Conservation (phyloP, 1,284 basidiomycete species). For the Malassezia obtusa region DNA sequence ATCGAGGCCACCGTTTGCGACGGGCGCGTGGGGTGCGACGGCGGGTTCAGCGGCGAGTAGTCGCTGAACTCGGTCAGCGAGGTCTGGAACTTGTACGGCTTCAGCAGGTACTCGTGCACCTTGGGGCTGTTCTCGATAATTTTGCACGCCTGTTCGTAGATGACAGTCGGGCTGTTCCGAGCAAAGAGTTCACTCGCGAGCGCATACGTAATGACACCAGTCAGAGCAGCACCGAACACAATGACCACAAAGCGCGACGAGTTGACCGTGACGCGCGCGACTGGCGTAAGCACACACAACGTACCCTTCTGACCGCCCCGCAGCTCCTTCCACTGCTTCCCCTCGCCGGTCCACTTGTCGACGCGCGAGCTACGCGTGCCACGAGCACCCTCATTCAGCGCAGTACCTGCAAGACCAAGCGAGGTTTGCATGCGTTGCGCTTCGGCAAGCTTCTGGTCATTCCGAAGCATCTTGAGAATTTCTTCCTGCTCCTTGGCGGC, state of each 20-base stretch:
- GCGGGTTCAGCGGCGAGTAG: conserved; percentile 32
- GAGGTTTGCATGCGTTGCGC: not conserved
- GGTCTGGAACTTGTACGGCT: conserved; percentile 36
- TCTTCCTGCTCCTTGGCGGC: conserved; percentile 7
- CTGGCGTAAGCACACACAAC: conserved; percentile 48
- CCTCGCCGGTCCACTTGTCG: conserved; percentile 25
- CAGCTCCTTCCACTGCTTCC: conserved; percentile 65
- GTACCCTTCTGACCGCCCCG: conserved; percentile 70
- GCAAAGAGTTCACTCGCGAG: conserved; percentile 81
- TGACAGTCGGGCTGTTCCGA: conserved; percentile 78
- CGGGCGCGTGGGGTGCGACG: conserved; percentile 18
- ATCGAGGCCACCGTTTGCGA: conserved; percentile 27
- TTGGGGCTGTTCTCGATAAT: conserved; percentile 63
- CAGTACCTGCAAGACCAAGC: conserved; percentile 10
- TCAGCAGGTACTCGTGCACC: conserved; percentile 28
- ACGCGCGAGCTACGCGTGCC: conserved; percentile 7
- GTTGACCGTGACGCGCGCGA: conserved; percentile 63
- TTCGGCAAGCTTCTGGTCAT: not conserved
- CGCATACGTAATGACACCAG: conserved; percentile 61
- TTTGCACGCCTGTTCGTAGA: conserved; percentile 77
- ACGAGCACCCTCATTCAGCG: not conserved
- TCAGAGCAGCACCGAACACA: conserved; percentile 58
- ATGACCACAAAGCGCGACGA: conserved; percentile 71
- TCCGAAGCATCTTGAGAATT: conserved; percentile 6
- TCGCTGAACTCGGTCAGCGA: conserved; percentile 19